phyloP scores from a whole-genome alignment of 2,329 filamentous ascomycete species.

The Penicillium crustosum region DNA sequence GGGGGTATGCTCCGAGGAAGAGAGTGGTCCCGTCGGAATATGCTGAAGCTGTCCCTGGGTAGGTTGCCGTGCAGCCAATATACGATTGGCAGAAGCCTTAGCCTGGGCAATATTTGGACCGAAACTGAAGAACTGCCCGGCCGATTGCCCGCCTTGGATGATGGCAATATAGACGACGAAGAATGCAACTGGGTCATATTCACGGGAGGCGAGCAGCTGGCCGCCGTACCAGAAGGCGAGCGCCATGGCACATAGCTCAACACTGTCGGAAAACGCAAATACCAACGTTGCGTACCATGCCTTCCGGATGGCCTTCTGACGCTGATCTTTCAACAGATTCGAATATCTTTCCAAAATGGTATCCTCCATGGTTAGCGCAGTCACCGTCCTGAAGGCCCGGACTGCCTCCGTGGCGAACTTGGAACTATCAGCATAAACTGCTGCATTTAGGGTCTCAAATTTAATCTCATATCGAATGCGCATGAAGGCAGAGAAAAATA shows the following conservation, averaged over 20 bases:
- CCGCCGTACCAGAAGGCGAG: conserved; percentile 63
- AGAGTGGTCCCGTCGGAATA: background rate
- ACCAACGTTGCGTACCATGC: conserved; percentile 63
- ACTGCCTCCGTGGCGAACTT: conserved; percentile 75
- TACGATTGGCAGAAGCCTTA: conserved; percentile 39
- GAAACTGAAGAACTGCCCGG: conserved; percentile 67
- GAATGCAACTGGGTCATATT: conserved; percentile 51
- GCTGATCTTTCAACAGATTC: conserved; percentile 58
- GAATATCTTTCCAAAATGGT: conserved; percentile 63
- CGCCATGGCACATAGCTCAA: conserved; percentile 63
- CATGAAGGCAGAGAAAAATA: conserved; percentile 51
- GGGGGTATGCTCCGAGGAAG: background rate
- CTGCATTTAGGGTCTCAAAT: conserved; percentile 67
- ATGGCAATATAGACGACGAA: conserved; percentile 65
- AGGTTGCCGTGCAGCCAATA: conserved; percentile 30
- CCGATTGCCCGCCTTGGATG: conserved; percentile 65
- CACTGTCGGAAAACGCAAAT: conserved; percentile 68
- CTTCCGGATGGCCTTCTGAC: conserved; percentile 59
- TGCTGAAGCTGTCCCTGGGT: background rate
- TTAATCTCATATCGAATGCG: conserved; percentile 64
- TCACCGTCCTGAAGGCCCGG: conserved; percentile 70
- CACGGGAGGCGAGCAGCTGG: conserved; percentile 54
- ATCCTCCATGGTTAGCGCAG: conserved; percentile 68
- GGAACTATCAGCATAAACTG: conserved; percentile 69
- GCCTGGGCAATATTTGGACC: conserved; percentile 55